Percentiles rank a stretch among this genome's conserved stretches.
Evolutionary conservation across 2,329 filamentous ascomycete genomes (phyloP).

Genomic region (Trichophyton equinum): DNA sequence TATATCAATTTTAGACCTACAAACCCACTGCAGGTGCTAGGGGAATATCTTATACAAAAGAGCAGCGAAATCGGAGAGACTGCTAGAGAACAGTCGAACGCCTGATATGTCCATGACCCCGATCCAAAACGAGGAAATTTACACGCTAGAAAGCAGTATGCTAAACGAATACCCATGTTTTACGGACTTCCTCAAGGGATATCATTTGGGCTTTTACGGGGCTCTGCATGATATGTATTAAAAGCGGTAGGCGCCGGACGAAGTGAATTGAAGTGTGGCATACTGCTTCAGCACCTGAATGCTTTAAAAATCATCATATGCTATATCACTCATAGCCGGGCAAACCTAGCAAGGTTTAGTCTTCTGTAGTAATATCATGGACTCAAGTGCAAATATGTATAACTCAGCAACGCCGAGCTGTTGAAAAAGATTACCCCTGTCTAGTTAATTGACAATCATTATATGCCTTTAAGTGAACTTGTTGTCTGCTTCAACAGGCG

Average conservation of each 20-base stretch:
- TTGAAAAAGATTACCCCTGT: neutral
- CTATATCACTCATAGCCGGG: too few relatives aligned
- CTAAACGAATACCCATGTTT: neutral
- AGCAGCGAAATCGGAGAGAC: slow-evolving; percentile 50
- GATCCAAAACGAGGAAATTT: too few relatives aligned
- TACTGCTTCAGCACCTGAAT: too few relatives aligned
- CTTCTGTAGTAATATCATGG: too few relatives aligned
- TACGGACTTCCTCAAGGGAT: too few relatives aligned
- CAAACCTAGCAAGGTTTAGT: too few relatives aligned
- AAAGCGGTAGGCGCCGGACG: too few relatives aligned
- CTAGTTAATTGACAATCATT: neutral
- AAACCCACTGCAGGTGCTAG: slow-evolving; percentile 56
- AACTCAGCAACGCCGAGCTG: neutral
- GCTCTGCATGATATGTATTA: too few relatives aligned
- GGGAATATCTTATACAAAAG: slow-evolving; percentile 57
- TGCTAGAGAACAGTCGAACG: slow-evolving; percentile 7
- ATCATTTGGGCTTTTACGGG: too few relatives aligned
- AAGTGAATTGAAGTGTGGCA: too few relatives aligned
- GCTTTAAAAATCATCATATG: too few relatives aligned
- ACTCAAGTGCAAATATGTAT: neutral
- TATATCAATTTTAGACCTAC: slow-evolving; percentile 41
- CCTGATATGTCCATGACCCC: neutral
- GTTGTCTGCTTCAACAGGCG: too few relatives aligned
- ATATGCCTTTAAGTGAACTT: neutral
- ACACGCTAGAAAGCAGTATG: neutral